These are phyloP conservation scores for Penicillium sclerotigenum DNA, from an alignment of 2,329 filamentous ascomycete genomes.

Conservation along the genomic window DNA sequence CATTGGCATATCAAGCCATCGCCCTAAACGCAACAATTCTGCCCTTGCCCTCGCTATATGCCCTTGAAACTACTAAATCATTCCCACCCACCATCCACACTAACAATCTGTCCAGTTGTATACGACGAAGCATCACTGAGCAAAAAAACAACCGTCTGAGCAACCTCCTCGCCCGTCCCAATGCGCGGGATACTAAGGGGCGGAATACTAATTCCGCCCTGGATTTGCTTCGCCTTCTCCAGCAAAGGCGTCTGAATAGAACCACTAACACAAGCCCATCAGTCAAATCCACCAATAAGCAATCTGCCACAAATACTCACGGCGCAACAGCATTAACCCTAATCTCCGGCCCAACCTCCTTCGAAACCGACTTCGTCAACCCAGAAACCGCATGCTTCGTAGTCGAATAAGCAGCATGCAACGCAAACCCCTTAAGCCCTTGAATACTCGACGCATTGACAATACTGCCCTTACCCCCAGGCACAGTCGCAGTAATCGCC, in stretches of 20 bases:
- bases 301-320: constrained; percentile 27
- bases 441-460: constrained; percentile 52
- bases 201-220: constrained; percentile 14
- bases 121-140: constrained; percentile 47
- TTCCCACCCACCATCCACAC: constrained; percentile 49
- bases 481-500: constrained; percentile 33
- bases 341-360: constrained; percentile 37
- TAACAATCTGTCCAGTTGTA: constrained; percentile 47
- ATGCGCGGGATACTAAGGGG: constrained; percentile 27
- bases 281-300: background rate
- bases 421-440: constrained; percentile 38
- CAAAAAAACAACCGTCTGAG: constrained; percentile 49
- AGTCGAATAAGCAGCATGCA: constrained; percentile 33
- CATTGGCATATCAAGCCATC: background rate
- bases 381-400: constrained; percentile 36
- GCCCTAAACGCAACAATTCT: background rate
- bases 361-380: constrained; percentile 39
- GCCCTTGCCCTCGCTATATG: background rate
- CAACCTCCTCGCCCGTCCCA: constrained; percentile 37
- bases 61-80: background rate
- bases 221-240: constrained; percentile 26
- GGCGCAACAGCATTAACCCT: constrained; percentile 45
- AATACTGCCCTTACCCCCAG: constrained; percentile 48
- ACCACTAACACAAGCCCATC: constrained; percentile 20
- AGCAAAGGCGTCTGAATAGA: constrained; percentile 36